Evolutionary conservation across 2,329 filamentous ascomycete species (phyloP).

Genomic region (Phaeoacremonium minimum): DNA sequence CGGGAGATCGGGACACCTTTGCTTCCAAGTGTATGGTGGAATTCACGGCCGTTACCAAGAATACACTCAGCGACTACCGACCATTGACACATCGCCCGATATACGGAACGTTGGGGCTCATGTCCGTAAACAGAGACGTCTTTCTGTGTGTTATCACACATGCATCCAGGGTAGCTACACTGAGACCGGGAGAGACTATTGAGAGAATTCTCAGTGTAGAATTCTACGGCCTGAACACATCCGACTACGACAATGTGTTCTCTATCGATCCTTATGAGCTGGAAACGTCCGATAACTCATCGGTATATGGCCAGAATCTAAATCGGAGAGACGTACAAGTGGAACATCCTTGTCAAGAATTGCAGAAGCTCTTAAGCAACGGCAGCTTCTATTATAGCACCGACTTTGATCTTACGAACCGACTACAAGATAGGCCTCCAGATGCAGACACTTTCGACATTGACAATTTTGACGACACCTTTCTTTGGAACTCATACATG

Average conservation of each 20-base stretch:
- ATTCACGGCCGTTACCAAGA: conserved; percentile 61
- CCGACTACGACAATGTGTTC: conserved; percentile 77
- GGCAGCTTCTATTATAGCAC: conserved; percentile 97
- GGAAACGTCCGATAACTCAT: conserved; percentile 41
- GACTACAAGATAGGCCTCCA: conserved; percentile 78
- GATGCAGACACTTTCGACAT: conserved; percentile 81
- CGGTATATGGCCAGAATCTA: conserved; percentile 44
- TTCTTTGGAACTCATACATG: conserved; percentile 99
- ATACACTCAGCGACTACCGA: conserved; percentile 72
- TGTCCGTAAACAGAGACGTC: conserved; percentile 77
- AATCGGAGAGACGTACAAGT: conserved; percentile 65
- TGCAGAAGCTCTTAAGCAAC: conserved; percentile 89
- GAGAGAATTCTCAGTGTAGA: conserved; percentile 83
- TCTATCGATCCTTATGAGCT: conserved; percentile 47
- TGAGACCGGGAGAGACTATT: conserved; percentile 84
- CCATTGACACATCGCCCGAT: conserved; percentile 69
- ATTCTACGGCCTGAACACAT: conserved; percentile 87
- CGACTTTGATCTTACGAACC: conserved; percentile 95
- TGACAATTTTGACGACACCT: conserved; percentile 86
- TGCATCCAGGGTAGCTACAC: conserved; percentile 71
- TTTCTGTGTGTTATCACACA: conserved; percentile 88
- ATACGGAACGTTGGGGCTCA: conserved; percentile 82
- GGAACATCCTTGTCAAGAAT: conserved; percentile 84
- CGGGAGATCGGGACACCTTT: conserved; percentile 33
- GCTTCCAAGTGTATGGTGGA: conserved; percentile 79